These are phyloP conservation scores for Kuraishia capsulata DNA, from an alignment of 805 yeast genomes.

Conservation along the genomic window DNA sequence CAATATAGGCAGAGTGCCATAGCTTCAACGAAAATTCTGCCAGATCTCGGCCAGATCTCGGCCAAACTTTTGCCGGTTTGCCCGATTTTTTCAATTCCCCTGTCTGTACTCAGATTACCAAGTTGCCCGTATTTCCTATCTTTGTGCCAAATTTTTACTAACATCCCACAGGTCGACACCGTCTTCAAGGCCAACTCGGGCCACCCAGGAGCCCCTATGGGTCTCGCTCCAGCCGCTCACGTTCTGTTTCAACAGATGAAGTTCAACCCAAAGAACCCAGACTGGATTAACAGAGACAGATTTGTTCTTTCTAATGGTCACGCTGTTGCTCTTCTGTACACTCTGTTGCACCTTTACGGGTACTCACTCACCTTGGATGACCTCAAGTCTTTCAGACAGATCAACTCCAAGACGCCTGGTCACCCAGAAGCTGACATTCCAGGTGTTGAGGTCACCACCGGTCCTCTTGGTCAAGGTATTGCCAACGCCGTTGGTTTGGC, in stretches of 20 bases:
- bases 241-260: constrained; percentile 71
- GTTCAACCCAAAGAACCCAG: constrained; percentile 85
- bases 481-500: constrained; percentile 95
- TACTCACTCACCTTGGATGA: constrained; percentile 76
- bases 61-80: neutral
- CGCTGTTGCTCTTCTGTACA: constrained; percentile 84
- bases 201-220: constrained; percentile 99
- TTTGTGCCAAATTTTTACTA: constrained; percentile 2
- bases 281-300: constrained; percentile 92
- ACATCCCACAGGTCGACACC: constrained; percentile 49
- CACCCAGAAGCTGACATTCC: constrained; percentile 92
- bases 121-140: neutral
- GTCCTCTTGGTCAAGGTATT: constrained; percentile 98
- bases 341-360: constrained; percentile 79
- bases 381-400: constrained; percentile 82
- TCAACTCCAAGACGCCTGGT: constrained; percentile 90
- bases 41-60: neutral
- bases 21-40: too few species aligned
- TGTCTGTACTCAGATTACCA: neutral
- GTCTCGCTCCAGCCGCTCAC: constrained; percentile 94
- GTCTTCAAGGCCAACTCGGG: constrained; percentile 89
- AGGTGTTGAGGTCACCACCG: constrained; percentile 96
- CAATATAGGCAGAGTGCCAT: too few species aligned
- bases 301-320: constrained; percentile 95
- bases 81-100: neutral